Evolutionary conservation across 495 filamentous ascomycete genomes (phyloP).

Genomic region (Penicillium malachiteum): DNA sequence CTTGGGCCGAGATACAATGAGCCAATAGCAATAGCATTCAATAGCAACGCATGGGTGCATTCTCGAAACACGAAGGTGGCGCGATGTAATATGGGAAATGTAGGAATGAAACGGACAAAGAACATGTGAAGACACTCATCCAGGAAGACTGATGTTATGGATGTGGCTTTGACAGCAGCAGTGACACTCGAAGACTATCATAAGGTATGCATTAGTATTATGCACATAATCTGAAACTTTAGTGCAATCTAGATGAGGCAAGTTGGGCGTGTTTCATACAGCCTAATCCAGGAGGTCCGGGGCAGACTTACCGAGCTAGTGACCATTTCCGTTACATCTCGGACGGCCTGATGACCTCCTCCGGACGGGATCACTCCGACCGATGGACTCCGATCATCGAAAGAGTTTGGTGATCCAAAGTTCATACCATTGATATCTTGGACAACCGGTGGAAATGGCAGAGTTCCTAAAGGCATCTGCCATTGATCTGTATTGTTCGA

Average conservation of each 20-base stretch:
- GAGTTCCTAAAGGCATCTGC: slow-evolving; percentile 46
- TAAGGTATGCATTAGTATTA: not conserved
- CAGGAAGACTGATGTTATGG: slow-evolving; percentile 48
- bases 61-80: slow-evolving; percentile 51
- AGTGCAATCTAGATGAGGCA: too few species aligned
- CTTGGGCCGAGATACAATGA: slow-evolving; percentile 50
- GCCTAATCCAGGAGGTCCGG: not conserved
- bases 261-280: not conserved
- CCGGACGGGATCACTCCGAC: slow-evolving; percentile 43
- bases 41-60: slow-evolving; percentile 45
- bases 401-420: slow-evolving; percentile 37
- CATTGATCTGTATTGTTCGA: slow-evolving; percentile 44
- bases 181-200: slow-evolving; percentile 45
- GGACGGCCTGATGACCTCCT: slow-evolving; percentile 46
- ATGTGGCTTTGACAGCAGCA: slow-evolving; percentile 46
- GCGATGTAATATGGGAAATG: slow-evolving; percentile 49
- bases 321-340: slow-evolving; percentile 50
- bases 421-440: slow-evolving; percentile 35
- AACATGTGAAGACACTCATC: slow-evolving; percentile 53
- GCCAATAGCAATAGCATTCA: slow-evolving; percentile 51
- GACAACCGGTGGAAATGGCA: slow-evolving; percentile 39
- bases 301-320: slow-evolving; percentile 39
- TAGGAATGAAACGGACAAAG: slow-evolving; percentile 50
- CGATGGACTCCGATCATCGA: slow-evolving; percentile 39
- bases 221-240: not conserved